Evolutionary conservation across 129 eudicot species (phyloP).

Genomic region (Gnaphalium uliginosum): DNA sequence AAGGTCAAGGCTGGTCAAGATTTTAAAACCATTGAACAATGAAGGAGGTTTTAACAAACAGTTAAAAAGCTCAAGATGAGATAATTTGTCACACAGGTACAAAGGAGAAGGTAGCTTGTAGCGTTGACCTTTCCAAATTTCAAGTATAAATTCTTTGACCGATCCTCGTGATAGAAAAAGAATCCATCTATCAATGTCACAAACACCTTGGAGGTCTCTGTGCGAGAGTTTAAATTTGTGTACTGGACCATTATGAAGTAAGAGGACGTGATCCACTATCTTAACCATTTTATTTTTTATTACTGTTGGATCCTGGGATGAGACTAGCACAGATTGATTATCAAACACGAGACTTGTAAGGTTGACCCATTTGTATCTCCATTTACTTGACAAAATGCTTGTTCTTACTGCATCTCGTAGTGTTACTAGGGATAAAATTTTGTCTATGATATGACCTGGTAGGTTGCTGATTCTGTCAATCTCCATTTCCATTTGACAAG

Average conservation of each 20-base stretch:
- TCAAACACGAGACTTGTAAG: constrained; percentile 79
- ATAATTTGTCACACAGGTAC: constrained; percentile 61
- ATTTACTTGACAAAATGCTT: constrained; percentile 59
- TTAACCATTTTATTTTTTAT: constrained; percentile 64
- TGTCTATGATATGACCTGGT: constrained; percentile 72
- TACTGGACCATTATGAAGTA: constrained; percentile 68
- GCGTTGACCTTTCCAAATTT: constrained; percentile 88
- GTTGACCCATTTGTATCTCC: constrained; percentile 88
- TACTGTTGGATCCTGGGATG: constrained; percentile 63
- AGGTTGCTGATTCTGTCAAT: constrained; percentile 72
- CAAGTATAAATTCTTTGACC: constrained; percentile 68
- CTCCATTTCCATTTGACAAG: constrained; percentile 53
- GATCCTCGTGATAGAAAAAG: constrained; percentile 75
- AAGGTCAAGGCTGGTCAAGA: constrained; percentile 79
- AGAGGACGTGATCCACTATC: constrained; percentile 72
- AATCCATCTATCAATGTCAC: constrained; percentile 93
- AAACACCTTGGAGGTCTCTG: constrained; percentile 81
- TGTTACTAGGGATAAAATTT: constrained; percentile 63
- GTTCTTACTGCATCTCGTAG: constrained; percentile 85
- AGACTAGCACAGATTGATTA: constrained; percentile 61
- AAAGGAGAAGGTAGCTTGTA: constrained; percentile 83
- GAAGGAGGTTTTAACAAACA: constrained; percentile 71
- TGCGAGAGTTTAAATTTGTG: constrained; percentile 85
- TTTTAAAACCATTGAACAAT: constrained; percentile 63
- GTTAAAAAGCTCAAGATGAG: constrained; percentile 79